Evolutionary conservation across 345 rosid genomes (phyloP).

Genomic region (Excoecaria cochinchinensis): DNA sequence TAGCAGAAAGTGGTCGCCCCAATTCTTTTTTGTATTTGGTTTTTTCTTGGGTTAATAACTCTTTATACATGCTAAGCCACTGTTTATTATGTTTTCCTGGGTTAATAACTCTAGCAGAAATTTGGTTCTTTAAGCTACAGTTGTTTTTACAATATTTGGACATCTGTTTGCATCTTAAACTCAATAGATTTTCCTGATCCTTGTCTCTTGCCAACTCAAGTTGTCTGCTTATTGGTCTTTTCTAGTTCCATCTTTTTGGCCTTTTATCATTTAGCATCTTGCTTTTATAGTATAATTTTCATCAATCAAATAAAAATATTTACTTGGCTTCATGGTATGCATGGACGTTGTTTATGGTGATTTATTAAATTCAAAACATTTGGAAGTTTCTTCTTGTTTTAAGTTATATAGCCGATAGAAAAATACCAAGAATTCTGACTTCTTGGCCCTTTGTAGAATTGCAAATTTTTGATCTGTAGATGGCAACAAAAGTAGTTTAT

Average conservation of each 20-base stretch:
- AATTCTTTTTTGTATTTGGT: neutral
- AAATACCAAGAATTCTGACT: neutral
- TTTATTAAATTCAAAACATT: neutral
- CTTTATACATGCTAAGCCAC: neutral
- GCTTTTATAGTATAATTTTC: neutral
- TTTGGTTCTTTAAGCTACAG: neutral
- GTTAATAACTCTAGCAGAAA: too few species aligned
- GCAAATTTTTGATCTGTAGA: neutral
- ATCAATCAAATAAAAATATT: neutral
- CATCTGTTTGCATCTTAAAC: neutral
- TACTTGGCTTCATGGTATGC: neutral
- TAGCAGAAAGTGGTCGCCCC: neutral
- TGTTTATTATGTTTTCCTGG: neutral
- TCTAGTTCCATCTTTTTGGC: neutral
- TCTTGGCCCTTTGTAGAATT: neutral
- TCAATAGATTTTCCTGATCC: neutral
- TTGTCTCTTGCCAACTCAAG: neutral
- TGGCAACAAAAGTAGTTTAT: neutral
- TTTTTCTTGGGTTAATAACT: neutral
- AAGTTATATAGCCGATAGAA: neutral
- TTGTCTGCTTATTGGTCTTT: conserved; percentile 3
- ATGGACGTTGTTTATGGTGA: neutral
- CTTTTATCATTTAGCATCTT: neutral
- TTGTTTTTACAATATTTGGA: neutral
- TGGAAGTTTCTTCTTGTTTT: conserved; percentile 11